These are phyloP conservation scores for Chlorella ohadii DNA, from an alignment of 139 green algal genomes.

Conservation along the genomic window DNA sequence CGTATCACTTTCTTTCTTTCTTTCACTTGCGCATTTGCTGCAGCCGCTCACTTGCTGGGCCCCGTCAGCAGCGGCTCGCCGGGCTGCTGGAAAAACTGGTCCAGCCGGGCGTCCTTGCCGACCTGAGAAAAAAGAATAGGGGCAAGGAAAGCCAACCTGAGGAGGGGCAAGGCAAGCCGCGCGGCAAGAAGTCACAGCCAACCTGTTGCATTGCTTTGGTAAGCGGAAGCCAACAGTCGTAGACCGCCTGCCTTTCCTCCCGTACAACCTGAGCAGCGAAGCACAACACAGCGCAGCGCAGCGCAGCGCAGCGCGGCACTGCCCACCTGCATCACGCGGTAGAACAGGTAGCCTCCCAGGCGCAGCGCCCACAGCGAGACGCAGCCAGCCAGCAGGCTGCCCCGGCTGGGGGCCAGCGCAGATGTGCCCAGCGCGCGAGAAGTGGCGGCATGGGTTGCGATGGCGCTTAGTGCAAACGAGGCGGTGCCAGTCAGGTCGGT, in stretches of 20 bases:
- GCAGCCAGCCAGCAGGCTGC: slow-evolving; percentile 43
- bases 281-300: too few relatives aligned
- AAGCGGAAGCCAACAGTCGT: too few relatives aligned
- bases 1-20: too few relatives aligned
- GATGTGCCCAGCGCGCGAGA: slow-evolving; percentile 9
- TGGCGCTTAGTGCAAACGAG: slow-evolving; percentile 42
- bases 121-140: not conserved
- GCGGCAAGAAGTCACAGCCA: too few relatives aligned
- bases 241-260: too few relatives aligned
- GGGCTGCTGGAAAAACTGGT: slow-evolving; percentile 47
- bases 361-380: slow-evolving; percentile 53
- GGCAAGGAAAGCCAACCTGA: too few relatives aligned
- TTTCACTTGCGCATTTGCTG: too few relatives aligned
- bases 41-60: slow-evolving; percentile 31
- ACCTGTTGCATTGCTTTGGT: too few relatives aligned
- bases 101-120: slow-evolving; percentile 48
- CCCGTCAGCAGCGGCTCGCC: slow-evolving; percentile 45
- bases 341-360: slow-evolving; percentile 55
- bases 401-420: slow-evolving; percentile 21
- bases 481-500: slow-evolving; percentile 55
- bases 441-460: slow-evolving; percentile 25
- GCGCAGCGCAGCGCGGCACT: not conserved
- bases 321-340: slow-evolving; percentile 40
- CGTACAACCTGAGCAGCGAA: too few relatives aligned
- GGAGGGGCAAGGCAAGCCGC: too few relatives aligned